phyloP scores from a whole-genome alignment of 345 rosid genomes.

The Lepidium africanum region DNA sequence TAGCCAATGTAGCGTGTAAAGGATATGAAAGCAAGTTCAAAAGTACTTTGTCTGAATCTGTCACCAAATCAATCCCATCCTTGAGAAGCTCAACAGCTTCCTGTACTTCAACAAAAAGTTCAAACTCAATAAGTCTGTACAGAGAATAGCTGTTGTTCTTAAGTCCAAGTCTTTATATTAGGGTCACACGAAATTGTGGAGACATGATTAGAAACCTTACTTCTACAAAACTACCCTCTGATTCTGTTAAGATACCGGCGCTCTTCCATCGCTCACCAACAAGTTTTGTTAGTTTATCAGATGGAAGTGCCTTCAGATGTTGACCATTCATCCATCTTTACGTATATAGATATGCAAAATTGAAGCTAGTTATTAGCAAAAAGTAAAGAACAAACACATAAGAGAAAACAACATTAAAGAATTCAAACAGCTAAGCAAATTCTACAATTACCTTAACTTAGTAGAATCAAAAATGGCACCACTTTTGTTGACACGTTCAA shows the following conservation, averaged over 20 bases:
- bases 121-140: background rate
- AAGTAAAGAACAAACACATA: background rate
- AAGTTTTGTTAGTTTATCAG: slow-evolving; percentile 49
- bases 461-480: slow-evolving; percentile 85
- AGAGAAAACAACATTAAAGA: background rate
- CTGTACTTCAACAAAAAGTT: slow-evolving; percentile 37
- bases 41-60: slow-evolving; percentile 80
- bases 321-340: slow-evolving; percentile 99
- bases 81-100: slow-evolving; percentile 82
- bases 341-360: background rate
- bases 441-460: slow-evolving; percentile 54
- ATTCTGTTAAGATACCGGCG: slow-evolving; percentile 48
- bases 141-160: background rate
- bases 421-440: slow-evolving; percentile 8
- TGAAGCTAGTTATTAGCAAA: background rate
- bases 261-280: slow-evolving; percentile 86
- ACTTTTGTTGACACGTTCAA: slow-evolving; percentile 78
- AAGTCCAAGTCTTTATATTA: background rate
- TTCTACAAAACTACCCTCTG: slow-evolving; percentile 60
- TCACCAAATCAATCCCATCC: slow-evolving; percentile 91
- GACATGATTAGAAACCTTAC: slow-evolving; percentile 35
- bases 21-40: slow-evolving; percentile 83
- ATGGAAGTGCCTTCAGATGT: slow-evolving; percentile 64
- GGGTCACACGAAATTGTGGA: background rate
- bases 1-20: slow-evolving; percentile 49